Evolutionary conservation across 768 basidiomycete species (phyloP).

Genomic region (Leccinum arenicola): DNA sequence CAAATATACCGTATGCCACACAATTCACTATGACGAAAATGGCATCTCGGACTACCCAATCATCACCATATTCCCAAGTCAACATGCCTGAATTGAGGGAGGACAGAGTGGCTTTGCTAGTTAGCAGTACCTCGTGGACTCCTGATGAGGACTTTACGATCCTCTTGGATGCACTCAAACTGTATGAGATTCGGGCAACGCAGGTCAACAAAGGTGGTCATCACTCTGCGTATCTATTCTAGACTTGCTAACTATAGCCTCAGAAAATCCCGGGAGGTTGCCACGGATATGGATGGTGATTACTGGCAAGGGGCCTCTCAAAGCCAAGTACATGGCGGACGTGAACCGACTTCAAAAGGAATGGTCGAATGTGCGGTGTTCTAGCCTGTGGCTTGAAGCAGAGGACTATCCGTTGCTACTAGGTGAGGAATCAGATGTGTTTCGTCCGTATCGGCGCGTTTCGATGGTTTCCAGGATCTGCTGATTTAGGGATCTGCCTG

Average conservation of each 20-base stretch:
- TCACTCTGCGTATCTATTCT: neutral
- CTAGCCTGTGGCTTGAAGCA: constrained; percentile 85
- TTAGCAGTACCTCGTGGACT: constrained; percentile 97
- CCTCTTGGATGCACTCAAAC: constrained; percentile 67
- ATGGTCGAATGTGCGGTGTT: constrained; percentile 79
- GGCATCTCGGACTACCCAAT: constrained; percentile 22
- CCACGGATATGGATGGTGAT: constrained; percentile 82
- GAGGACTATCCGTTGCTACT: constrained; percentile 87
- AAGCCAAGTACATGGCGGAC: constrained; percentile 67
- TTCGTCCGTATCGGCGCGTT: neutral
- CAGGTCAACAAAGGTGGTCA: constrained; percentile 23
- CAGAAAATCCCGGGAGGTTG: constrained; percentile 35
- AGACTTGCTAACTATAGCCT: neutral
- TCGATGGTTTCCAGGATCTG: constrained; percentile 59
- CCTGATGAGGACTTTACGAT: constrained; percentile 93
- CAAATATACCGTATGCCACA: constrained; percentile 54
- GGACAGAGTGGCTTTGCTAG: constrained; percentile 81
- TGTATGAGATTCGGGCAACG: constrained; percentile 63
- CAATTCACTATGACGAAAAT: constrained; percentile 51
- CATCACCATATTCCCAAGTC: constrained; percentile 12
- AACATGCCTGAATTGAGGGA: constrained; percentile 50
- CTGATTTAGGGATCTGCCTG: constrained; percentile 88
- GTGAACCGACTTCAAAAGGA: constrained; percentile 52
- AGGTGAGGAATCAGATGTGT: constrained; percentile 43
- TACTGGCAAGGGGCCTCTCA: constrained; percentile 87